phyloP scores from a whole-genome alignment of 2,329 filamentous ascomycete species.

The Sarocladium kiliense region DNA sequence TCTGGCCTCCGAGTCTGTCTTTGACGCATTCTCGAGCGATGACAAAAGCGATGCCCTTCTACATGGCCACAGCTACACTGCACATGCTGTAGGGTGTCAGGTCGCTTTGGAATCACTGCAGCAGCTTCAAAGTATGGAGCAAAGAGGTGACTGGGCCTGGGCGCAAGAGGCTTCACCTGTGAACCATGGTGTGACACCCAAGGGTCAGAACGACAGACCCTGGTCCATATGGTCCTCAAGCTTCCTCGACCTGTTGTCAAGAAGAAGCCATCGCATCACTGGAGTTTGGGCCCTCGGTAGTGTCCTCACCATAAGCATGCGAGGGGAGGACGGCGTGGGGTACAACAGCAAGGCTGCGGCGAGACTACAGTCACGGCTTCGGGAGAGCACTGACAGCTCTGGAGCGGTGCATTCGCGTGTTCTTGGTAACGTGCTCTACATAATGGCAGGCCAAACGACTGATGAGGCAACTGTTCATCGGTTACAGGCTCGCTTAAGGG shows the following conservation, averaged over 20 bases:
- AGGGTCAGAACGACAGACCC: too few species aligned
- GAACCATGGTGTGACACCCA: too few species aligned
- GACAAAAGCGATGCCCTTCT: conserved; percentile 76
- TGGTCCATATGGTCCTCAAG: conserved; percentile 69
- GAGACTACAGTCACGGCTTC: conserved; percentile 34
- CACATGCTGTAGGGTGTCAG: conserved; percentile 74
- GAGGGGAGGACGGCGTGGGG: conserved; percentile 34
- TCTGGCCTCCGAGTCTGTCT: conserved; percentile 67
- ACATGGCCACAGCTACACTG: conserved; percentile 84
- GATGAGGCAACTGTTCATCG: conserved; percentile 20
- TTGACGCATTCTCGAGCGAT: conserved; percentile 62
- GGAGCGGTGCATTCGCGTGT: conserved; percentile 52
- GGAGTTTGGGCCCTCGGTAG: conserved; percentile 70
- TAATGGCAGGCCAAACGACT: conserved; percentile 50
- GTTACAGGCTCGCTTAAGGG: background rate
- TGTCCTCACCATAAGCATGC: conserved; percentile 61
- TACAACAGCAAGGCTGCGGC: conserved; percentile 43
- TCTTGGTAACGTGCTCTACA: conserved; percentile 52
- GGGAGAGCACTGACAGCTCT: conserved; percentile 19
- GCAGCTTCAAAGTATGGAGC: conserved; percentile 55
- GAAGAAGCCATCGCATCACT: conserved; percentile 44
- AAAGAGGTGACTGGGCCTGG: conserved; percentile 48
- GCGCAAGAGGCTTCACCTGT: background rate
- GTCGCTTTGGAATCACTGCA: conserved; percentile 65
- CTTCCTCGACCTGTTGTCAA: conserved; percentile 56